Percentiles rank a stretch among this genome's conserved stretches.
phyloP scores from a whole-genome alignment of 257 asterid species.

The Solanum dulcamara region DNA sequence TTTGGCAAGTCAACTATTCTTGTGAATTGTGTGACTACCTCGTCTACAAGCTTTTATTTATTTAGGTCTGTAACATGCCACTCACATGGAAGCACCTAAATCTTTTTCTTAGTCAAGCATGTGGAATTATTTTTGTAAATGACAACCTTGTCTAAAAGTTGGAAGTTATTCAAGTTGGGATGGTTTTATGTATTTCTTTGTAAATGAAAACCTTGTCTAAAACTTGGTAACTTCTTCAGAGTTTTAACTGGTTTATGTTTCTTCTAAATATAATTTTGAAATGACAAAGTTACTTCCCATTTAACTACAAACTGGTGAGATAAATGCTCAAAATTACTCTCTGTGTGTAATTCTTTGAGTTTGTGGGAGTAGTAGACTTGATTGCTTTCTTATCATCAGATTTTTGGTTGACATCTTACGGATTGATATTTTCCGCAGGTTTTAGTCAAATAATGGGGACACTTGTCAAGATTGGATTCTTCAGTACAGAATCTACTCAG shows the following conservation, averaged over 20 bases:
- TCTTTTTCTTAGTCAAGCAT: neutral
- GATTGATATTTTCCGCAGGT: conserved; percentile 37
- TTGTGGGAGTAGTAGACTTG: neutral
- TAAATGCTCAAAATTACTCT: neutral
- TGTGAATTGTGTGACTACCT: neutral
- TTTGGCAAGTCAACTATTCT: neutral
- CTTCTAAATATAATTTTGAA: neutral
- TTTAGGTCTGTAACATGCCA: neutral
- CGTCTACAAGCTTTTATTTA: neutral
- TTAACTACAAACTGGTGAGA: neutral
- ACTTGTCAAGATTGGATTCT: conserved; percentile 71
- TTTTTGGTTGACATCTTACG: neutral
- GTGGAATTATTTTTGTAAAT: neutral
- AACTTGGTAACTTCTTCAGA: neutral
- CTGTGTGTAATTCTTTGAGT: neutral
- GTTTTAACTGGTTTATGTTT: neutral
- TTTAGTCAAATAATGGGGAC: conserved; percentile 83
- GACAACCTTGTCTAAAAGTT: neutral
- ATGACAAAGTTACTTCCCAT: neutral
- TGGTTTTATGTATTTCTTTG: neutral
- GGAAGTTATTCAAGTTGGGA: neutral
- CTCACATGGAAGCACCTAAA: neutral
- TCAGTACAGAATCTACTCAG: conserved; percentile 34
- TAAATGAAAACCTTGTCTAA: too few species aligned
- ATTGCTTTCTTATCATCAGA: neutral